Conservation (phyloP, 129 eudicot species). For the Flaveria bidentis region DNA sequence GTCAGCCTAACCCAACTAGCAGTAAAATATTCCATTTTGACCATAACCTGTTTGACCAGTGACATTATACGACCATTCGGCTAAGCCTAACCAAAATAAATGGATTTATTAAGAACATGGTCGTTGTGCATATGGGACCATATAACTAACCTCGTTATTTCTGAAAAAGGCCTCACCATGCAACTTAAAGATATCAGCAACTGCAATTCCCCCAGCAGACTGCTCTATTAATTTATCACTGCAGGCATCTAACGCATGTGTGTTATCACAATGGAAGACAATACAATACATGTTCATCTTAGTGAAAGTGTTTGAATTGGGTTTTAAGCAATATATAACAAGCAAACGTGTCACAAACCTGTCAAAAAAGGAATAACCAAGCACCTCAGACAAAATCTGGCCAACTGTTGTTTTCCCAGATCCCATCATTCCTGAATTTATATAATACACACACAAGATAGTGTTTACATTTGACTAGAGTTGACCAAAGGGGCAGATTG, state of each 20-base stretch:
- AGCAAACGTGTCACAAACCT: conserved; percentile 48
- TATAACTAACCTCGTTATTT: conserved; percentile 66
- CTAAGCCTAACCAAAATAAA: not conserved
- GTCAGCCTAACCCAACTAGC: not conserved
- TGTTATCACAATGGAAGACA: conserved; percentile 14
- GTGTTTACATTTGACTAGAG: not conserved
- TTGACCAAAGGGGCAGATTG: not conserved
- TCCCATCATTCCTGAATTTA: conserved; percentile 94
- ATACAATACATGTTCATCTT: not conserved
- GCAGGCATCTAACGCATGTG: conserved; percentile 38
- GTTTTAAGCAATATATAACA: conserved; percentile 17
- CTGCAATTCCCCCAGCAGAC: conserved; percentile 65
- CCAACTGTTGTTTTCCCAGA: conserved; percentile 98
- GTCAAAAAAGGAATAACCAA: conserved; percentile 83
- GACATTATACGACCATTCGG: not conserved
- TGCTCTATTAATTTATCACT: conserved; percentile 83
- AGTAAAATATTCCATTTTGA: not conserved
- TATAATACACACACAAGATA: conserved; percentile 14
- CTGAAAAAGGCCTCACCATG: conserved; percentile 87
- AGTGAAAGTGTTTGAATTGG: not conserved
- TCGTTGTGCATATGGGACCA: not conserved
- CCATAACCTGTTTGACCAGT: not conserved
- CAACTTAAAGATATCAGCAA: conserved; percentile 80
- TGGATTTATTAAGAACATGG: not conserved
- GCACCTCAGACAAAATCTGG: conserved; percentile 66